phyloP scores from a whole-genome alignment of 495 filamentous ascomycete genomes.

The Aspergillus kassunensis region DNA sequence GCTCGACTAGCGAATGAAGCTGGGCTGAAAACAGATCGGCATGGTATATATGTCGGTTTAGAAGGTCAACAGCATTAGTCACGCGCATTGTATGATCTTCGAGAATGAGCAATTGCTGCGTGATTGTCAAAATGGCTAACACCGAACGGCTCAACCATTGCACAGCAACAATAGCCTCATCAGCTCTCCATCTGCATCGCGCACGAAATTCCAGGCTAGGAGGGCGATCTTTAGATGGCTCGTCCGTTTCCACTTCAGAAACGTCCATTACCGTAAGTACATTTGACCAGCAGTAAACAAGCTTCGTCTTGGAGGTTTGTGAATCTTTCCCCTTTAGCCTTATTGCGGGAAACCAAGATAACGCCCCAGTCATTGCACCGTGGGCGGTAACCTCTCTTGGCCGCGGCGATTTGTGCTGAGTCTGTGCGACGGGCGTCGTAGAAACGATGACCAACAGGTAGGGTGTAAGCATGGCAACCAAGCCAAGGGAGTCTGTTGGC shows the following conservation, averaged over 20 bases:
- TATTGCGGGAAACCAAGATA: constrained; percentile 97
- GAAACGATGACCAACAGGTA: constrained; percentile 95
- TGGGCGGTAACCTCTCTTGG: constrained; percentile 89
- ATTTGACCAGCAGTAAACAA: constrained; percentile 99
- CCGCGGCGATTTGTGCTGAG: constrained; percentile 85
- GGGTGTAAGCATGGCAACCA: constrained; percentile 94
- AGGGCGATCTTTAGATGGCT: constrained; percentile 62
- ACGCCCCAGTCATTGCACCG: constrained; percentile 83
- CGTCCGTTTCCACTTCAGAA: constrained; percentile 60
- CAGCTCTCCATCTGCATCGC: constrained; percentile 85
- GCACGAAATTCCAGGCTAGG: constrained; percentile 74
- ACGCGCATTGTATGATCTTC: constrained; percentile 85
- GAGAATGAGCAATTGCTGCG: constrained; percentile 85
- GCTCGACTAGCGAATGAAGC: constrained; percentile 77
- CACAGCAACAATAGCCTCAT: constrained; percentile 93
- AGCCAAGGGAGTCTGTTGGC: constrained; percentile 78
- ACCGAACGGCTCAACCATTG: constrained; percentile 97
- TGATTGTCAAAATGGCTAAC: constrained; percentile 84
- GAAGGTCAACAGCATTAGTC: constrained; percentile 89
- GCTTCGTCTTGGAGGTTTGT: constrained; percentile 54
- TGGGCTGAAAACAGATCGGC: constrained; percentile 81
- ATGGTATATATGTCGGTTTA: constrained; percentile 90
- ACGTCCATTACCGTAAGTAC: constrained; percentile 89
- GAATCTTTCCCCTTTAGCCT: constrained; percentile 73
- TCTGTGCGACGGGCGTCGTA: constrained; percentile 91